Evolutionary conservation across 345 rosid species (phyloP).

Genomic region (Angophora floribunda): DNA sequence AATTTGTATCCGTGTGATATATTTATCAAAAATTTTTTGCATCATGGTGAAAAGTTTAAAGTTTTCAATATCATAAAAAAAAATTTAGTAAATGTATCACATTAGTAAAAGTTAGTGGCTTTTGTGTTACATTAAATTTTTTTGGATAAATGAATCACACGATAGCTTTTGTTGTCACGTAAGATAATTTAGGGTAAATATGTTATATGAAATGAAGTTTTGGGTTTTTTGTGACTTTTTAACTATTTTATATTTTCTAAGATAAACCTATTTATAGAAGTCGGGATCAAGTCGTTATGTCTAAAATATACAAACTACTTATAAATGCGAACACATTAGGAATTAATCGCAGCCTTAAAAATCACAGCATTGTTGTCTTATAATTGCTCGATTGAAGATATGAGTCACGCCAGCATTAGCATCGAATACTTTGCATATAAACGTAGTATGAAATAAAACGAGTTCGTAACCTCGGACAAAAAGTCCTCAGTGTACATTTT

Average conservation of each 20-base stretch:
- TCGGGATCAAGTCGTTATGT: not conserved
- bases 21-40: no score
- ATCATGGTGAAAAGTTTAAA: no score
- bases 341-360: not conserved
- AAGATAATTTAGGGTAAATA: no score
- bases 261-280: not conserved
- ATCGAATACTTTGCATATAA: not conserved
- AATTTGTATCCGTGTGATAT: no score
- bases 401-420: fast-evolving
- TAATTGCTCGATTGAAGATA: not conserved
- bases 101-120: no score
- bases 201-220: no score
- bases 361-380: not conserved
- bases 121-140: no score
- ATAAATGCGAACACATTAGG: not conserved
- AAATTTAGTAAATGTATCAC: no score
- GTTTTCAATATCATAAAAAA: no score
- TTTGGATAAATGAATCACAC: no score
- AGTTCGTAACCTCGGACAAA: not conserved
- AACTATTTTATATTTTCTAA: not conserved
- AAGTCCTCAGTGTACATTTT: not conserved
- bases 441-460: not conserved
- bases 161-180: no score
- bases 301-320: not conserved
- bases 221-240: no score